These are phyloP conservation scores for Xylaria cubensis DNA, from an alignment of 495 filamentous ascomycete genomes.

Conservation along the genomic window DNA sequence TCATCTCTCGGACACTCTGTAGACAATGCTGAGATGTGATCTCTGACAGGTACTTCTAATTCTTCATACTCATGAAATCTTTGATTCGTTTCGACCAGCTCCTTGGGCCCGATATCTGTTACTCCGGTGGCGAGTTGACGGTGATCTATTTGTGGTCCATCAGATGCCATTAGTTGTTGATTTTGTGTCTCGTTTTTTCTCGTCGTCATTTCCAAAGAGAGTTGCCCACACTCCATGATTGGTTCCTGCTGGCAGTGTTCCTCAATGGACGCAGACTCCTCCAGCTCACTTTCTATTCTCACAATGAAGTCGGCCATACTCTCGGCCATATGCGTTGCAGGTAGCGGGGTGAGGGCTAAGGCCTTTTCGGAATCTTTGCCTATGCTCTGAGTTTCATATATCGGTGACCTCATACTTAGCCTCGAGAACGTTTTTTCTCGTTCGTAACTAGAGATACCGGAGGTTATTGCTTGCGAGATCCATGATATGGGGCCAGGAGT, in stretches of 20 bases:
- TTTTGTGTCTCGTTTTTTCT: background rate
- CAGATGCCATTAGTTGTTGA: background rate
- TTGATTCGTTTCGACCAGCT: background rate
- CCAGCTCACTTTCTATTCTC: slow-evolving; percentile 47
- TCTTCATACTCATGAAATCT: background rate
- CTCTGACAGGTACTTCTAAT: background rate
- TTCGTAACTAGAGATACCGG: slow-evolving; percentile 14
- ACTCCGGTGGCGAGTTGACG: background rate
- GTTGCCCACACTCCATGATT: background rate
- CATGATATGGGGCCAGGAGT: slow-evolving; percentile 29
- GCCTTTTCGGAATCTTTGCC: slow-evolving; percentile 6
- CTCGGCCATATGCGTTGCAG: slow-evolving; percentile 29
- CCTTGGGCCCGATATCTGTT: background rate
- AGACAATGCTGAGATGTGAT: background rate
- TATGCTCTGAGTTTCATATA: slow-evolving; percentile 29
- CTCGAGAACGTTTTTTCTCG: slow-evolving; percentile 21
- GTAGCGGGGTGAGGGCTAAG: background rate
- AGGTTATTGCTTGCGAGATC: slow-evolving; percentile 33
- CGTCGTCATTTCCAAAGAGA: background rate
- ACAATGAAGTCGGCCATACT: slow-evolving; percentile 47
- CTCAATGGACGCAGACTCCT: background rate
- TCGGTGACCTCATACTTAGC: slow-evolving; percentile 31
- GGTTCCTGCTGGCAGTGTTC: background rate
- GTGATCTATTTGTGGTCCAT: background rate
- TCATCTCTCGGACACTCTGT: slow-evolving; percentile 7